Evolutionary conservation across 129 eudicot genomes (phyloP).

Genomic region (Oenanthe sinensis): DNA sequence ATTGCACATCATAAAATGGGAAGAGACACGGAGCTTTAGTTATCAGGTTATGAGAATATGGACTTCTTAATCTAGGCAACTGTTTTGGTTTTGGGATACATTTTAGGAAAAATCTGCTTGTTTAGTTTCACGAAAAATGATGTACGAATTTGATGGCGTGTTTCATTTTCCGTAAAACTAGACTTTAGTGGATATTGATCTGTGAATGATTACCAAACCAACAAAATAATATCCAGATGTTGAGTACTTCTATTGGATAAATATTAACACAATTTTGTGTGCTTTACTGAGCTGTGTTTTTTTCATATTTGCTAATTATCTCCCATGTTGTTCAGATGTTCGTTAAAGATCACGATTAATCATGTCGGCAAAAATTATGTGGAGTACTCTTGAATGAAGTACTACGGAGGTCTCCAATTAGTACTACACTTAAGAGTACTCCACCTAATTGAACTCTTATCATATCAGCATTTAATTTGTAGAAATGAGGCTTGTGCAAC

Average conservation of each 20-base stretch:
- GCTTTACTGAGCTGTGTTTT: not conserved
- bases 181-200: not conserved
- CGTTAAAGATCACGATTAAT: not conserved
- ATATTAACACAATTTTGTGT: not conserved
- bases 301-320: not conserved
- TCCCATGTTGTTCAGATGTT: not conserved
- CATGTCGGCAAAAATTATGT: not conserved
- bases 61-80: not conserved
- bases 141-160: not conserved
- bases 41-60: not conserved
- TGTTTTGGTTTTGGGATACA: not conserved
- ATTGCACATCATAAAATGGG: not conserved
- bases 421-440: too few relatives aligned
- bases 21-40: not conserved
- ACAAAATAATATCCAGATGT: constrained; percentile 1
- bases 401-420: too few relatives aligned
- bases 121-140: constrained; percentile 1
- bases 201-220: not conserved
- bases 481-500: not conserved
- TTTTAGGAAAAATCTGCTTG: not conserved
- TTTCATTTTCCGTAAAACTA: not conserved
- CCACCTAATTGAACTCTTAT: not conserved
- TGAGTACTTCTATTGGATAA: not conserved
- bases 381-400: too few relatives aligned
- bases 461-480: not conserved